These are phyloP conservation scores for Xylariaceae sp. DNA, from an alignment of 2,329 filamentous ascomycete genomes.

Conservation along the genomic window DNA sequence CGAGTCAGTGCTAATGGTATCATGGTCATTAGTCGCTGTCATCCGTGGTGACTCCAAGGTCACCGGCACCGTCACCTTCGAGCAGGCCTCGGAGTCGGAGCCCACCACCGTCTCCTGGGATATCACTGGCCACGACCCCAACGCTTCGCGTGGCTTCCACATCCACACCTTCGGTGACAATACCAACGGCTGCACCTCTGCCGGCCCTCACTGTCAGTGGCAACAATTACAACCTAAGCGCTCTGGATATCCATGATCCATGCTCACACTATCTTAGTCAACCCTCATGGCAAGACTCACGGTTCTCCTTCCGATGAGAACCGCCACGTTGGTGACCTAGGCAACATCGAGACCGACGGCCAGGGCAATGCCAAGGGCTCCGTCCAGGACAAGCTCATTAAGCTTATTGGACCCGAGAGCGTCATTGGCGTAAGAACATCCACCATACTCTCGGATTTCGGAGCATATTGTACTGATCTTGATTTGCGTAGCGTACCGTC, in stretches of 20 bases:
- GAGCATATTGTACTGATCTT: constrained; percentile 17
- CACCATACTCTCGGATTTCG: neutral
- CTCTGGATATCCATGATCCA: neutral
- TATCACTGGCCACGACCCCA: constrained; percentile 88
- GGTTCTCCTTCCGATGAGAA: constrained; percentile 78
- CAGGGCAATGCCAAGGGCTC: constrained; percentile 87
- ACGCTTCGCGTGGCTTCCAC: constrained; percentile 97
- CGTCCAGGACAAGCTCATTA: constrained; percentile 77
- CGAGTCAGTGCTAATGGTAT: constrained; percentile 25
- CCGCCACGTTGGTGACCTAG: constrained; percentile 95
- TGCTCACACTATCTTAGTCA: constrained; percentile 60
- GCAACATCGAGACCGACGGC: constrained; percentile 93
- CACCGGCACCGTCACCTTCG: constrained; percentile 89
- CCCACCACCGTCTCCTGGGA: constrained; percentile 89
- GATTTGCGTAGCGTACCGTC: constrained; percentile 70
- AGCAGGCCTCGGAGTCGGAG: constrained; percentile 79
- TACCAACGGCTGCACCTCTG: constrained; percentile 99
- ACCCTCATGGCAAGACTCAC: constrained; percentile 90
- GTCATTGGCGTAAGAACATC: constrained; percentile 77
- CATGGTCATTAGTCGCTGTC: constrained; percentile 70
- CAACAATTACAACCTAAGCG: neutral
- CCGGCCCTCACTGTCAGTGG: constrained; percentile 89
- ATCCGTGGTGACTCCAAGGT: constrained; percentile 97
- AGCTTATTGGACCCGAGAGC: constrained; percentile 94
- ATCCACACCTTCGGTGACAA: constrained; percentile 99